These are phyloP conservation scores for Madurella fahalii DNA, from an alignment of 2,329 filamentous ascomycete species.

Conservation along the genomic window DNA sequence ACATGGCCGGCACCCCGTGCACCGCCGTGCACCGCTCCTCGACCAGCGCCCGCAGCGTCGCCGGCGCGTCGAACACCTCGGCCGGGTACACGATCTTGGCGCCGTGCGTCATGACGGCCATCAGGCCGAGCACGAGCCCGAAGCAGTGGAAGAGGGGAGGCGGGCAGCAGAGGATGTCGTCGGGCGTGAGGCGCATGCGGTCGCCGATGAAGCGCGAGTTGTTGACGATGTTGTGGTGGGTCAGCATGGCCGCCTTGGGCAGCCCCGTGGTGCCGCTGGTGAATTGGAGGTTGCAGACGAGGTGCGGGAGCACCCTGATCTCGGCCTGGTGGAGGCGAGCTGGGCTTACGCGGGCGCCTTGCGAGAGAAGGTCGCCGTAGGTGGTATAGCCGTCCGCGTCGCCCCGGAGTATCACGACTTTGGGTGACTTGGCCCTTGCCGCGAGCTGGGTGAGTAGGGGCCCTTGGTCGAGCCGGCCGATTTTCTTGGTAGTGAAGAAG, in stretches of 20 bases:
- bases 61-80: slow-evolving; percentile 66
- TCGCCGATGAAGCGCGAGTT: slow-evolving; percentile 69
- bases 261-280: slow-evolving; percentile 71
- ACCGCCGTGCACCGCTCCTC: slow-evolving; percentile 68
- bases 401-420: slow-evolving; percentile 59
- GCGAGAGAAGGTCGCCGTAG: slow-evolving; percentile 55
- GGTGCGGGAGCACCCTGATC: slow-evolving; percentile 55
- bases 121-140: slow-evolving; percentile 70
- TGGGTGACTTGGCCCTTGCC: slow-evolving; percentile 41
- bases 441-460: slow-evolving; percentile 54
- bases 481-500: slow-evolving; percentile 67
- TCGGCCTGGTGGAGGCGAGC: slow-evolving; percentile 51
- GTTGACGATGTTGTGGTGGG: slow-evolving; percentile 62
- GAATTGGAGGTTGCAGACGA: slow-evolving; percentile 71
- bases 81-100: slow-evolving; percentile 72
- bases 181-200: slow-evolving; percentile 63
- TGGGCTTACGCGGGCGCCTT: slow-evolving; percentile 46
- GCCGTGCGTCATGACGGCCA: slow-evolving; percentile 70
- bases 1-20: slow-evolving; percentile 82
- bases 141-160: slow-evolving; percentile 86
- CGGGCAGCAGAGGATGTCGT: slow-evolving; percentile 72
- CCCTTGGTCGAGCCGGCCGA: slow-evolving; percentile 62
- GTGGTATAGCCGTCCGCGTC: slow-evolving; percentile 51
- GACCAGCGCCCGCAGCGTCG: slow-evolving; percentile 62
- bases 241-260: slow-evolving; percentile 72